Evolutionary conservation across 768 basidiomycete species (phyloP).

Genomic region (Lyophyllum atratum): DNA sequence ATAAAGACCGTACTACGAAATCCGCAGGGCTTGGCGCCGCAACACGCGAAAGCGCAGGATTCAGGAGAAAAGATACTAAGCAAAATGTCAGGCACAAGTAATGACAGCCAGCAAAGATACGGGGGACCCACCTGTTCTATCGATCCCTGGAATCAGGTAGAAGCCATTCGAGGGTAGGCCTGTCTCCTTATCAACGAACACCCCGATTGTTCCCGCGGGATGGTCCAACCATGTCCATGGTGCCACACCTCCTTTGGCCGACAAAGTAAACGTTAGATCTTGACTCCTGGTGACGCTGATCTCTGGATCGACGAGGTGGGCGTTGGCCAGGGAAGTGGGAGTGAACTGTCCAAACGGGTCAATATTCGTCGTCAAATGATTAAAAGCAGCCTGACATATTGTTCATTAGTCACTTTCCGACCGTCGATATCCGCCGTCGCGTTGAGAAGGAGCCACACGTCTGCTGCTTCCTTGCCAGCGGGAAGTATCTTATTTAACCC

Average conservation of each 20-base stretch:
- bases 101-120: background rate
- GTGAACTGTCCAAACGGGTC: conserved; percentile 41
- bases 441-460: conserved; percentile 56
- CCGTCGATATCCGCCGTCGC: conserved; percentile 44
- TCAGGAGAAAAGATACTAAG: conserved; percentile 44
- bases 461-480: conserved; percentile 33
- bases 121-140: conserved; percentile 46
- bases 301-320: conserved; percentile 50
- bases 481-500: conserved; percentile 52
- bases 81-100: background rate
- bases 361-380: background rate
- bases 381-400: conserved; percentile 40
- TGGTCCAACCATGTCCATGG: conserved; percentile 65
- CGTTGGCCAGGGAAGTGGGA: conserved; percentile 47
- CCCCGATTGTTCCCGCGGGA: conserved; percentile 53
- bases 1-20: conserved; percentile 53
- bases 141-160: conserved; percentile 54
- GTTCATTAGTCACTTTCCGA: conserved; percentile 47
- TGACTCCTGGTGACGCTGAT: conserved; percentile 34
- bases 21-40: conserved; percentile 38
- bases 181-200: conserved; percentile 47
- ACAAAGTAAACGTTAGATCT: conserved; percentile 50
- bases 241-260: conserved; percentile 54
- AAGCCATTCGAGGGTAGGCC: conserved; percentile 51
- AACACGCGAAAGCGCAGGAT: conserved; percentile 39